Evolutionary conservation across 2,329 filamentous ascomycete genomes (phyloP), one percentile per base, ranked within the genome.

Genomic region (Pseudogymnoascus sp.): DNA sequence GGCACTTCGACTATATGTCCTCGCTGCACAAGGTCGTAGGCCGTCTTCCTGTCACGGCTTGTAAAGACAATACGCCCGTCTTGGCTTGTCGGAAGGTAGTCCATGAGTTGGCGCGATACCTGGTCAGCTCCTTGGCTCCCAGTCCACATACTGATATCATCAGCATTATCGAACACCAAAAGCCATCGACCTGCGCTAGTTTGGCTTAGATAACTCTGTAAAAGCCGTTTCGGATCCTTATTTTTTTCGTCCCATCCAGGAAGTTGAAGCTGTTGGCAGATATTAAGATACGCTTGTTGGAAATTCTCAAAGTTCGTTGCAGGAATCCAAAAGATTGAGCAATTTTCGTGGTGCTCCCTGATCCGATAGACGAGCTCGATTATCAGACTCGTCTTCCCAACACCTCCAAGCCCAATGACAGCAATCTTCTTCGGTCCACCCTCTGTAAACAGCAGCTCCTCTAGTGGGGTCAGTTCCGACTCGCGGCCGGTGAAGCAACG

Each of bases 301-400:
- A 79, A 73, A 60, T 67, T 74, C 14, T 70, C 72, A n/a, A 65
- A 62, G 61, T 73, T 76, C 22, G 71, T 68, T 6, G 73, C 75
- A 4, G 75, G 71, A 4, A 79, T 69, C 77, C 75, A 80, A 63
- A 80, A 74, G 58, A 81, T 66, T 0, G 73, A 75, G 59, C 69
- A 76, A 4, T 72, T 69, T 1, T 71, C 70, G 33, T 69, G 53
- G 38, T 71, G 68, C 8, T 73, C 58, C 60, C 69, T 74, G 2
- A 68, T 69, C 67, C 71, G 73, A 66, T 77, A 71, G 3, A 73
- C 75, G 33, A 78, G 62, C 62, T 76, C 70, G 2, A 79, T 66
- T 5, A 69, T 74, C 3, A 78, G 62, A 41, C 74, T 71, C 1
- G 75, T 75, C 63, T 78, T 78, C 6, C 76, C 75, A 2, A 74